Evolutionary conservation across 345 rosid species (phyloP).

Genomic region (Citrus trifoliata): DNA sequence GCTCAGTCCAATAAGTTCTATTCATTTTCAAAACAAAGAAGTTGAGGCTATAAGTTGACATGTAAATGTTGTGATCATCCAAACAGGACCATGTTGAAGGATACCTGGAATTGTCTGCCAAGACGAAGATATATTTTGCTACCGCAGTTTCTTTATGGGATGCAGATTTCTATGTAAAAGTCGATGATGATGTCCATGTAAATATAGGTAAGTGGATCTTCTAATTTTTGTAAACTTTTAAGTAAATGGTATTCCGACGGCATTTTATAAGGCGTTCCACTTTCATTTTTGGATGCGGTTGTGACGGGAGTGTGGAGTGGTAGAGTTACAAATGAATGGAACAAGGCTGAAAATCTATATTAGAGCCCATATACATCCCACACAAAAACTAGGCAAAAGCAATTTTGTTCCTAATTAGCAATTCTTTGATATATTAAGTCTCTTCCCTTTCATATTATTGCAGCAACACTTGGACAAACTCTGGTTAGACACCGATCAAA

Average conservation of each 20-base stretch:
- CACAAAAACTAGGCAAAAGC: background rate
- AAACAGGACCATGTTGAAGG: conserved; percentile 96
- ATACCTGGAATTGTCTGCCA: conserved; percentile 93
- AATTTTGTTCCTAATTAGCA: conserved; percentile 5
- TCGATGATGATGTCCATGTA: conserved; percentile 98
- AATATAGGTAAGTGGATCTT: conserved; percentile 58
- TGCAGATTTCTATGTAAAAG: conserved; percentile 97
- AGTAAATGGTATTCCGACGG: background rate
- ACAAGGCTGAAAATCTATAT: background rate
- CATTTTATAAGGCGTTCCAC: background rate
- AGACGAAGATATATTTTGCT: conserved; percentile 91
- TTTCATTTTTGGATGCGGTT: background rate
- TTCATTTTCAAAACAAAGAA: background rate
- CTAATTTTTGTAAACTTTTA: background rate
- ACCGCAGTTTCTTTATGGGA: conserved; percentile 87
- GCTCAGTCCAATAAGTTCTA: background rate
- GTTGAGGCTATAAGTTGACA: background rate
- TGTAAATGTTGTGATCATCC: conserved; percentile 8
- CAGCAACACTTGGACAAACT: conserved; percentile 94
- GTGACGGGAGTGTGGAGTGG: background rate
- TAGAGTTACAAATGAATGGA: background rate
- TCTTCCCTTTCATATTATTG: conserved; percentile 18
- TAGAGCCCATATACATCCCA: background rate
- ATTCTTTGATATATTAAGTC: background rate
- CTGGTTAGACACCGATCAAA: conserved; percentile 78